Conservation (phyloP, 164 flowering plant species). For the Paratinospora sagittata region DNA sequence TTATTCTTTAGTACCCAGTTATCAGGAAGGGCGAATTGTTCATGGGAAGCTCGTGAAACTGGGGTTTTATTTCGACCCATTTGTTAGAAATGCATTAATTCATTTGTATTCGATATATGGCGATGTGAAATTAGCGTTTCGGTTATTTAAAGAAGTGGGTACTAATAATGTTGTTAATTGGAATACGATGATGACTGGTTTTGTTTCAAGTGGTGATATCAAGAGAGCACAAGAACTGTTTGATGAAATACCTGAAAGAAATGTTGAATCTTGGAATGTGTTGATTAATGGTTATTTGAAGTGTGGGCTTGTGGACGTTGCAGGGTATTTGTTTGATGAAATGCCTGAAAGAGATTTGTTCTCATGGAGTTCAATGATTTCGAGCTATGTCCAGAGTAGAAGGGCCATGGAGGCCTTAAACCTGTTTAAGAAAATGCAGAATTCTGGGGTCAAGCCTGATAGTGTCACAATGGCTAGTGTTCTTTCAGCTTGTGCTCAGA, state of each 20-base stretch:
- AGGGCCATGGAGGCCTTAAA: constrained; percentile 11
- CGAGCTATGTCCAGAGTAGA: constrained; percentile 12
- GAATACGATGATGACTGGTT: constrained; percentile 9
- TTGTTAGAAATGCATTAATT: no score
- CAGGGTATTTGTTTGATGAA: no score
- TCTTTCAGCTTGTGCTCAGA: constrained; percentile 25
- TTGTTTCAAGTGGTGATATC: constrained; percentile 10
- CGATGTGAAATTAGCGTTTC: no score
- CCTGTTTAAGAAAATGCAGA: constrained; percentile 17
- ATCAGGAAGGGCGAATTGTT: no score
- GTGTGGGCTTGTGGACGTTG: constrained; percentile 9
- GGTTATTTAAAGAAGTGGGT: no score
- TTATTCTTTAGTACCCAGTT: no score
- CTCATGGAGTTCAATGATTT: constrained; percentile 25
- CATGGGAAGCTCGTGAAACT: no score
- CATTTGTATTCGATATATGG: no score
- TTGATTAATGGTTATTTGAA: constrained; percentile 21
- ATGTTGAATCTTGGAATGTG: constrained; percentile 26
- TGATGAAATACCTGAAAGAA: constrained; percentile 20
- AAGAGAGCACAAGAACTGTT: no score
- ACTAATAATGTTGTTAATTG: no score
- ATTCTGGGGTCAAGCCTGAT: constrained; percentile 16
- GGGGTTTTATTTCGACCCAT: no score
- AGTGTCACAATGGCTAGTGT: constrained; percentile 14
- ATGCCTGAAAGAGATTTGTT: no score